phyloP scores from a whole-genome alignment of 345 rosid species.

The Eucalyptus sp. region DNA sequence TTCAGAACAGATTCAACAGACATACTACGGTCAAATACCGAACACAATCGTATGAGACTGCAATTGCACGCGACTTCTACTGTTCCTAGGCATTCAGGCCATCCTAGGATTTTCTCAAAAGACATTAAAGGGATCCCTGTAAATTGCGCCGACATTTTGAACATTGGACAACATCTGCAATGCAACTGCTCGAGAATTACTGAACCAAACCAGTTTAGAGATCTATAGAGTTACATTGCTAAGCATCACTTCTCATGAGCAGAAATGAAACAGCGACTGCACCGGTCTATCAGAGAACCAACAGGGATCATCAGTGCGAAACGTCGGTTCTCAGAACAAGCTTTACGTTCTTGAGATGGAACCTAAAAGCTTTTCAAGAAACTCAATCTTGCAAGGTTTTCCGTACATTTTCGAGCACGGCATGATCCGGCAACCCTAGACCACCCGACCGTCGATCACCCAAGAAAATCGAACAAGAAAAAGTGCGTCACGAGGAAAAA shows the following conservation, averaged over 20 bases:
- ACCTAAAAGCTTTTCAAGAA: not conserved
- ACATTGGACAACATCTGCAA: not conserved
- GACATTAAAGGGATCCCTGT: not conserved
- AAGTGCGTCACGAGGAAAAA: not conserved
- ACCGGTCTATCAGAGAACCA: not conserved
- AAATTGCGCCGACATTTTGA: not conserved
- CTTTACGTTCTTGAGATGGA: not conserved
- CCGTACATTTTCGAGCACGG: not conserved
- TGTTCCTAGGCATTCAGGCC: not conserved
- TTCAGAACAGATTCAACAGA: not conserved
- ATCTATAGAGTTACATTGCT: not conserved
- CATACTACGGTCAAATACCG: not conserved
- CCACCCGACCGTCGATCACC: not conserved
- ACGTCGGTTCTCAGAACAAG: not conserved
- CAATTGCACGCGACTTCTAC: not conserved
- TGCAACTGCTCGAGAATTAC: not conserved
- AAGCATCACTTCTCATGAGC: not conserved
- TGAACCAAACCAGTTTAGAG: not conserved
- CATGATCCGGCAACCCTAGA: not conserved
- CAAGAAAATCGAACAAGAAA: not conserved
- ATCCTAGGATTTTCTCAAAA: not conserved
- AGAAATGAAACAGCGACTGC: not conserved
- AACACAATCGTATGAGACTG: not conserved
- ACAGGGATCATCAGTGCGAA: not conserved
- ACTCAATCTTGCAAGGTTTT: not conserved